phyloP scores from a whole-genome alignment of 1,284 basidiomycete genomes.

The Cutaneotrichosporon cavernicola region DNA sequence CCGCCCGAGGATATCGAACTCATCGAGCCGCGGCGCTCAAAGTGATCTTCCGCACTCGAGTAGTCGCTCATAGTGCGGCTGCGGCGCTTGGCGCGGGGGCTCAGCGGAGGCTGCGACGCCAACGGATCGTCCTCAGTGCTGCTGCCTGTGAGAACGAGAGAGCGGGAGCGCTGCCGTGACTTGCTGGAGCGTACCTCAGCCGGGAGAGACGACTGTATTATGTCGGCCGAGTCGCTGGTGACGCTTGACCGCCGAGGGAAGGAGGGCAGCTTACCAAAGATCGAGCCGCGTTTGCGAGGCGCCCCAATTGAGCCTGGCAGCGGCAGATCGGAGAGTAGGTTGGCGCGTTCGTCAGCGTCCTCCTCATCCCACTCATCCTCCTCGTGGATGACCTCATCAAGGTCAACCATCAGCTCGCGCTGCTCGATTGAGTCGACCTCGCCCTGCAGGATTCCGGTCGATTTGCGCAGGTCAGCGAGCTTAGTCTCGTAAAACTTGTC shows the following conservation, averaged over 20 bases:
- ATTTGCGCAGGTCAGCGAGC: slow-evolving; percentile 67
- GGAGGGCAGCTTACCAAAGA: slow-evolving; percentile 28
- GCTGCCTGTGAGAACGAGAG: slow-evolving; percentile 10
- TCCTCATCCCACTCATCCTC: slow-evolving; percentile 58
- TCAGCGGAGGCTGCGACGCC: slow-evolving; percentile 14
- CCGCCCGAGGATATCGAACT: slow-evolving; percentile 41
- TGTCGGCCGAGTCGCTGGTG: slow-evolving; percentile 41
- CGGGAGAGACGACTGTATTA: slow-evolving; percentile 46
- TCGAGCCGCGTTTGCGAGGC: slow-evolving; percentile 26
- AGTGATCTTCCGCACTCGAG: slow-evolving; percentile 29
- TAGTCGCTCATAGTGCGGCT: slow-evolving; percentile 33
- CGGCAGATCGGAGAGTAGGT: slow-evolving; percentile 17
- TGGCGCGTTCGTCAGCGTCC: slow-evolving; percentile 58
- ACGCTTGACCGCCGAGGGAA: slow-evolving; percentile 15
- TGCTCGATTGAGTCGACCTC: slow-evolving; percentile 68
- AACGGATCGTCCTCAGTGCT: background rate
- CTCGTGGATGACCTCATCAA: slow-evolving; percentile 56
- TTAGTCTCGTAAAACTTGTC: slow-evolving; percentile 74
- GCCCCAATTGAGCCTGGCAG: slow-evolving; percentile 13
- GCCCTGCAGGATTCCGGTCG: slow-evolving; percentile 65
- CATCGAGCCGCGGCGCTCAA: slow-evolving; percentile 42
- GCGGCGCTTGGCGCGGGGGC: slow-evolving; percentile 20
- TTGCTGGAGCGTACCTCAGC: slow-evolving; percentile 24
- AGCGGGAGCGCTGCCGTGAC: slow-evolving; percentile 23
- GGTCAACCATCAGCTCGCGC: slow-evolving; percentile 56